Evolutionary conservation across 441 rosid species (phyloP), one percentile per base, ranked within the genome.

Genomic region (Hura crepitans): DNA sequence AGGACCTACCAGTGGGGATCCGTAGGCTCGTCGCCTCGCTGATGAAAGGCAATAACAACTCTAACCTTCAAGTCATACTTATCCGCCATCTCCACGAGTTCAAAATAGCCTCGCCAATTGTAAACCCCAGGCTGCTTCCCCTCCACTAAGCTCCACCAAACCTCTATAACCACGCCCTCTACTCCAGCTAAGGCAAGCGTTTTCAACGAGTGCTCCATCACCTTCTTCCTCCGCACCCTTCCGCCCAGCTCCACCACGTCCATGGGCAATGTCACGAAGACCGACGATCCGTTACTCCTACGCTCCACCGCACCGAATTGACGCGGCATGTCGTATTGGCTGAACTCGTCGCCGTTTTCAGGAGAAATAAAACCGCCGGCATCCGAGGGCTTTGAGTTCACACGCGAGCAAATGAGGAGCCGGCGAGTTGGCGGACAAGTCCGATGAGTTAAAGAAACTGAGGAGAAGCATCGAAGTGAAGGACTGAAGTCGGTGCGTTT

Each of bases 91-190:
- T 61, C 76, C 70, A 83, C 70, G 10, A 85, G 72, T 46, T 85
- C 87, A 65, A 53, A 37, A 47, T 83, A 81, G 15, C 74, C 79
- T 54, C 57, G 45, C 89, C 89, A 85, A 35, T 81, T 69, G 73
- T 85, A 83, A 69, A 74, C 83, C 65, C 78, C 71, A 6, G 89
- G 85, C 33, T 62, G 45, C n/a, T 80, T 81, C 66, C 74, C 67
- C 79, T 85, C 89, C 70, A 85, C 85, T 28, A 83, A 28, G 31
- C 89, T 85, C 89, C 89, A 85, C 84, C 84, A 85, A 0, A 85
- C 75, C 64, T 83, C 87, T 75, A 83, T 69, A 71, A 83, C 84
- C 53, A 85, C 75, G 25, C 89, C 87, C 72, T 80, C 83, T 1
- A 85, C 84, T 7, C 85, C 89, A 0, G 80, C 83, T 13, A 62